phyloP scores from a whole-genome alignment of 306 rosid genomes.

The Gastrolobium villosum region DNA sequence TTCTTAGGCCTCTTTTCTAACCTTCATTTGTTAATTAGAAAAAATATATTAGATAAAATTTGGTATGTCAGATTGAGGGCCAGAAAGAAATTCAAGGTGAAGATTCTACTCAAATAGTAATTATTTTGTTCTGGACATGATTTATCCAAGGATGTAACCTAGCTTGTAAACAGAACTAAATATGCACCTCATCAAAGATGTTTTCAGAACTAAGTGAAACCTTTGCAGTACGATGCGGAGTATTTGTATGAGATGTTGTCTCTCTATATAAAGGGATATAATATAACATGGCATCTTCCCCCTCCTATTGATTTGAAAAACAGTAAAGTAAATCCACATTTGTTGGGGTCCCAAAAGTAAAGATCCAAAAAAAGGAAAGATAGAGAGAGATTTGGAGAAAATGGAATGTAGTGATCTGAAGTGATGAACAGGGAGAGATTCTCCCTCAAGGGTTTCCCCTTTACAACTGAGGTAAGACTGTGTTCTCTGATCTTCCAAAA shows the following conservation, averaged over 20 bases:
- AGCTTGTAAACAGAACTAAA: conserved; percentile 28
- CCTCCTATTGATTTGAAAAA: conserved; percentile 24
- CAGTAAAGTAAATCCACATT: background rate
- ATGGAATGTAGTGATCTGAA: too few relatives aligned
- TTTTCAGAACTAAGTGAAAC: conserved; percentile 36
- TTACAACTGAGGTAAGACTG: too few relatives aligned
- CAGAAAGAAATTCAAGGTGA: conserved; percentile 28
- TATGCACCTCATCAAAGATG: conserved; percentile 16
- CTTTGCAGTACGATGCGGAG: conserved; percentile 1
- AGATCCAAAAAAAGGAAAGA: too few relatives aligned
- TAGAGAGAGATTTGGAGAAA: too few relatives aligned
- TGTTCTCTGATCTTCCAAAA: too few relatives aligned
- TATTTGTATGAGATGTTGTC: conserved; percentile 31
- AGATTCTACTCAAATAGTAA: background rate
- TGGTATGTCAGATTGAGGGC: conserved; percentile 18
- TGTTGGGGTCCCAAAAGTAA: too few relatives aligned
- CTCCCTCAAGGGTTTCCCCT: too few relatives aligned
- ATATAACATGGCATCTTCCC: conserved; percentile 3
- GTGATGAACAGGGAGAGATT: too few relatives aligned
- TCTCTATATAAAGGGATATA: conserved; percentile 18
- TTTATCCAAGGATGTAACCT: conserved; percentile 7
- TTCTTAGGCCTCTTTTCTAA: conserved; percentile 8
- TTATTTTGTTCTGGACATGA: conserved; percentile 23
- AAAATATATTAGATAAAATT: conserved; percentile 5
- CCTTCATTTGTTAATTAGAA: conserved; percentile 30